Conservation (phyloP, 192 early-diverging fungal species). For the Backusella morwellensis region DNA sequence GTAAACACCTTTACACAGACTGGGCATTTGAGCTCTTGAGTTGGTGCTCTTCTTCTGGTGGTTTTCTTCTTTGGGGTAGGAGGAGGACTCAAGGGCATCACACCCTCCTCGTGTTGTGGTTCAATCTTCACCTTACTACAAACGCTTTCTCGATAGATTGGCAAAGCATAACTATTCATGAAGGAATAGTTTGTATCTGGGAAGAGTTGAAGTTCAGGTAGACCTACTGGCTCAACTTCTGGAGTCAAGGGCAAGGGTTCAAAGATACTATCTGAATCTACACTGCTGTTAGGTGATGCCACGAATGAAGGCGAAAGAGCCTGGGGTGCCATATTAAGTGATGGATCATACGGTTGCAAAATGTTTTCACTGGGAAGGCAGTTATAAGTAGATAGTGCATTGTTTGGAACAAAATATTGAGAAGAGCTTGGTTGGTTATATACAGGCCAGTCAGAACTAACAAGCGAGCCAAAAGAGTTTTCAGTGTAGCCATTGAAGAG, state of each 20-base stretch:
- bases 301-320: background rate
- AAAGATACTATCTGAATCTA: background rate
- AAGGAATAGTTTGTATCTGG: background rate
- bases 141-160: background rate
- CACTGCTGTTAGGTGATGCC: background rate
- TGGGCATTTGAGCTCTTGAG: slow-evolving; percentile 10
- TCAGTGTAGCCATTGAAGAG: background rate
- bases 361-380: background rate
- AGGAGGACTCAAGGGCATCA: background rate
- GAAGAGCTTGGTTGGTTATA: background rate
- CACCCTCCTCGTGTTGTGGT: background rate
- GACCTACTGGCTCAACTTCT: background rate
- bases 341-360: background rate
- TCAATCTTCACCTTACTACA: background rate
- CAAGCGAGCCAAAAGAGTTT: background rate
- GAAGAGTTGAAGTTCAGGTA: background rate
- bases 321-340: background rate
- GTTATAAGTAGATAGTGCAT: background rate
- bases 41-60: background rate
- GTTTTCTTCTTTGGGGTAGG: background rate
- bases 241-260: background rate
- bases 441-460: background rate
- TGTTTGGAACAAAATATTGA: background rate
- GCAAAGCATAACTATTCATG: background rate
- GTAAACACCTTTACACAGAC: slow-evolving; percentile 44